Conservation (phyloP, 495 filamentous ascomycete genomes). For the Arthonia radiata region DNA sequence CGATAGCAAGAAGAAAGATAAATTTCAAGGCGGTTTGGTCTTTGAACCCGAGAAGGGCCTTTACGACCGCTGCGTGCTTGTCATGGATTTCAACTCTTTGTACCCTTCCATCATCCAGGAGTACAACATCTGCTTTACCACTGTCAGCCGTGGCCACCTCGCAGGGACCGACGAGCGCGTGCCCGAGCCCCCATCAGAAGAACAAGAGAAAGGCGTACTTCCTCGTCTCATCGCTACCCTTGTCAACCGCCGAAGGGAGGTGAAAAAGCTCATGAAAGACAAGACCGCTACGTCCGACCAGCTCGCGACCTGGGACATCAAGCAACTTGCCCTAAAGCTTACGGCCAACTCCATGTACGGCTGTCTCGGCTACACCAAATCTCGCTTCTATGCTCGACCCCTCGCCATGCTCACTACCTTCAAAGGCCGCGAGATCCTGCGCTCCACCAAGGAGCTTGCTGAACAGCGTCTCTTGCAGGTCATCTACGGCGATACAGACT, state of each 20-base stretch:
- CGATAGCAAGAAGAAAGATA: constrained; percentile 84
- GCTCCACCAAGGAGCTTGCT: constrained; percentile 81
- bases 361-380: constrained; percentile 85
- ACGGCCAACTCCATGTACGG: constrained; percentile 99
- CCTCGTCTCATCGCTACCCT: constrained; percentile 76
- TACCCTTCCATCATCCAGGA: constrained; percentile 98
- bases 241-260: constrained; percentile 63
- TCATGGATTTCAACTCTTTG: constrained; percentile 99
- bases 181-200: constrained; percentile 32
- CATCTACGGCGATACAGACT: constrained; percentile 97
- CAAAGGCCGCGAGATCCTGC: constrained; percentile 92
- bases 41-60: constrained; percentile 95
- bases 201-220: constrained; percentile 55
- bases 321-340: constrained; percentile 84
- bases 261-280: constrained; percentile 92
- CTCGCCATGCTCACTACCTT: constrained; percentile 88
- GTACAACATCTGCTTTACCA: constrained; percentile 98
- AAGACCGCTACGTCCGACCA: constrained; percentile 66
- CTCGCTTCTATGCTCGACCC: constrained; percentile 87
- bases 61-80: constrained; percentile 87
- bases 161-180: constrained; percentile 55
- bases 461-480: constrained; percentile 71
- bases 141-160: constrained; percentile 49
- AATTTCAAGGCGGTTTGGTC: constrained; percentile 92
- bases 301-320: constrained; percentile 91